phyloP scores from a whole-genome alignment of 2,329 filamentous ascomycete species.

The Microcera coccophila region DNA sequence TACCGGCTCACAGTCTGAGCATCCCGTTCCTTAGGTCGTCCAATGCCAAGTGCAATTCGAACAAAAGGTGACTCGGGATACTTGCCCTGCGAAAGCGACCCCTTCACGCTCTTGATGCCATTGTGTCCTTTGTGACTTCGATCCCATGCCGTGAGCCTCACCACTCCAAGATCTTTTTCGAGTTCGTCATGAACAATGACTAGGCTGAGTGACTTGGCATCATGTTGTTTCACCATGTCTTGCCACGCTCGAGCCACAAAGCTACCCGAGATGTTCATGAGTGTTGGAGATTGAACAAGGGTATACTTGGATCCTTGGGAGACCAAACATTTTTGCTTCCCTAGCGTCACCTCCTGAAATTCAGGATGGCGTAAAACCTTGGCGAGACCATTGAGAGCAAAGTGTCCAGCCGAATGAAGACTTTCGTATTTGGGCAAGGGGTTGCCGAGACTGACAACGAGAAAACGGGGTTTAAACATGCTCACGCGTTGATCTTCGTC shows the following conservation, averaged over 20 bases:
- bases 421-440: constrained; percentile 70
- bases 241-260: constrained; percentile 65
- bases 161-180: constrained; percentile 64
- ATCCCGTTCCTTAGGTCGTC: constrained; percentile 69
- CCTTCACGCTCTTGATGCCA: constrained; percentile 65
- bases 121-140: constrained; percentile 69
- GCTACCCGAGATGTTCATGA: constrained; percentile 82
- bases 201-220: constrained; percentile 43
- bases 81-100: constrained; percentile 41
- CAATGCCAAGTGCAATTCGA: constrained; percentile 80
- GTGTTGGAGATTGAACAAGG: constrained; percentile 67
- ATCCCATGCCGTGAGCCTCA: constrained; percentile 61
- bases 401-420: constrained; percentile 84
- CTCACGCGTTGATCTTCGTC: constrained; percentile 16
- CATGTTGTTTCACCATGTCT: constrained; percentile 44
- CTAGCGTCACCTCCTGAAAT: constrained; percentile 46
- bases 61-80: constrained; percentile 44
- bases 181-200: constrained; percentile 88
- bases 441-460: constrained; percentile 87
- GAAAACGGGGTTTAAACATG: constrained; percentile 51
- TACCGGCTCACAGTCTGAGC: constrained; percentile 66
- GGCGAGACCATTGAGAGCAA: constrained; percentile 61
- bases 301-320: constrained; percentile 53
- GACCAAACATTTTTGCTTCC: constrained; percentile 49
- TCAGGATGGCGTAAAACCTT: constrained; percentile 42